Conservation (phyloP, 2,329 filamentous ascomycete genomes). For the Pseudomassariella vexata region DNA sequence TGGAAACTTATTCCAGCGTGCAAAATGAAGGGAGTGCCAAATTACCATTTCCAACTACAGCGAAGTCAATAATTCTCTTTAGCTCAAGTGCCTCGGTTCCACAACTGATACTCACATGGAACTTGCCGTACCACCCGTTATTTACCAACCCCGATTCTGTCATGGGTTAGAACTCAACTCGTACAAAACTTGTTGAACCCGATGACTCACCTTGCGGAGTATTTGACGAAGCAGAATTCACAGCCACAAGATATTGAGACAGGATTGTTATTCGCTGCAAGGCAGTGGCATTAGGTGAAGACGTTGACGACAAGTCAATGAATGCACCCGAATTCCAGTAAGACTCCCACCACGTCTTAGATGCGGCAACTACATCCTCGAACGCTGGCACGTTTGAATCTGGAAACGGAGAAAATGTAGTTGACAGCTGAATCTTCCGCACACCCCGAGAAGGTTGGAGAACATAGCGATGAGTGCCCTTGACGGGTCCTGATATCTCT, state of each 20-base stretch:
- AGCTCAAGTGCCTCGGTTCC: background rate
- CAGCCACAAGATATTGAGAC: constrained; percentile 46
- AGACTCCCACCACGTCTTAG: constrained; percentile 37
- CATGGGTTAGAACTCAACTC: background rate
- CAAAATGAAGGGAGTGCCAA: constrained; percentile 47
- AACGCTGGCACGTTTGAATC: constrained; percentile 16
- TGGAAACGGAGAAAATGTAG: constrained; percentile 24
- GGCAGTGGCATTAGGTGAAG: constrained; percentile 36
- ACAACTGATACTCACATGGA: constrained; percentile 32
- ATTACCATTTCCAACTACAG: constrained; percentile 44
- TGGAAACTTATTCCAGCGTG: constrained; percentile 40
- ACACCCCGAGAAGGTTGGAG: constrained; percentile 21
- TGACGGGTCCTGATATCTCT: constrained; percentile 24
- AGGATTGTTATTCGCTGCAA: constrained; percentile 47
- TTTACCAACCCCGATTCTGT: constrained; percentile 34
- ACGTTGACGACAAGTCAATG: constrained; percentile 37
- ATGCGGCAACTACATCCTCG: constrained; percentile 20
- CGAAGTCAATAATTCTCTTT: constrained; percentile 1
- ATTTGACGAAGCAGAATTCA: constrained; percentile 44
- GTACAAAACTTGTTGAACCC: no score
- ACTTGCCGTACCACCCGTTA: constrained; percentile 52
- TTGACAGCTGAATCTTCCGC: constrained; percentile 22
- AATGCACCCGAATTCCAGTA: constrained; percentile 48
- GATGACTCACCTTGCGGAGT: constrained; percentile 38
- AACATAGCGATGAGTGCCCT: constrained; percentile 37